phyloP scores from a whole-genome alignment of 495 filamentous ascomycete genomes.

The Aspergillus coremiiformis region DNA sequence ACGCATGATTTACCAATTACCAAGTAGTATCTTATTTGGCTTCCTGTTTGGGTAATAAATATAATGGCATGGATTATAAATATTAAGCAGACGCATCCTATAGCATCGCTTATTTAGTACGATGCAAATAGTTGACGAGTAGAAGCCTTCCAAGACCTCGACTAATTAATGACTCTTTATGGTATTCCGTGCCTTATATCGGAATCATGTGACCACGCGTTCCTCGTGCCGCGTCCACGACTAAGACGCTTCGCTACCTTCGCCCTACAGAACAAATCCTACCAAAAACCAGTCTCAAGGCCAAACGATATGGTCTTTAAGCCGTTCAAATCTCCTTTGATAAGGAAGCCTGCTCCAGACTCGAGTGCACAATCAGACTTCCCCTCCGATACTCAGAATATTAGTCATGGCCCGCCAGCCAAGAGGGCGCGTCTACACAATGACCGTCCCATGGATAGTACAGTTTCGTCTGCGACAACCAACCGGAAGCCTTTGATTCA shows the following conservation, averaged over 20 bases:
- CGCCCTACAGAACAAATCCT: not conserved
- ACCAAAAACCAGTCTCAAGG: not conserved
- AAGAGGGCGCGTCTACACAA: conserved; percentile 27
- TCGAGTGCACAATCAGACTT: not conserved
- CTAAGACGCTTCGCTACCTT: not conserved
- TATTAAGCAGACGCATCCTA: no score
- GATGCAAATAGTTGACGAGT: no score
- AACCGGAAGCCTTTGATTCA: conserved; percentile 27
- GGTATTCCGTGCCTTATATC: no score
- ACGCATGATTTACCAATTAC: not conserved
- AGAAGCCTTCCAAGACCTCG: no score
- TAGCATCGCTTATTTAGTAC: no score
- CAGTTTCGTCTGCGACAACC: conserved; percentile 5
- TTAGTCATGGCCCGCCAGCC: conserved; percentile 16
- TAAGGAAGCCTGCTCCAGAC: conserved; percentile 23
- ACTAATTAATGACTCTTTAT: no score
- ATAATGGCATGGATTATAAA: not conserved
- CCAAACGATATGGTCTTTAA: conserved; percentile 39
- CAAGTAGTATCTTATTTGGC: not conserved
- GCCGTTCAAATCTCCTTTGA: conserved; percentile 39
- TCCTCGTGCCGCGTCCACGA: not conserved
- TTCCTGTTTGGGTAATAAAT: not conserved
- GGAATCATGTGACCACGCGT: not conserved
- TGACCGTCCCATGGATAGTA: conserved; percentile 2
- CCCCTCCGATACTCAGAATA: conserved; percentile 1